Evolutionary conservation across 768 basidiomycete genomes (phyloP).

Genomic region (Termitomyces sp.): DNA sequence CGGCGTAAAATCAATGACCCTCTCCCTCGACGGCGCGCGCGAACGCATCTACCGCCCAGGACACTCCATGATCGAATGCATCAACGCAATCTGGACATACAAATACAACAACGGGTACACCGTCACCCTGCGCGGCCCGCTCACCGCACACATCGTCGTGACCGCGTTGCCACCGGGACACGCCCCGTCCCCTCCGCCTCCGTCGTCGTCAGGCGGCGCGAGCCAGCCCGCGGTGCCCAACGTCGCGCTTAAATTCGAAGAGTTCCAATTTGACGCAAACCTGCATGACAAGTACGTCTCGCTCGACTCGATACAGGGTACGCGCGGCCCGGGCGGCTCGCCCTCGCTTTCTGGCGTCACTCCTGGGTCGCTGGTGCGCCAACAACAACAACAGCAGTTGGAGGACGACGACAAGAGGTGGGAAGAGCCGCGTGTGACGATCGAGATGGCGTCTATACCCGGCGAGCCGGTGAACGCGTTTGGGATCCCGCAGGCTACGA

Average conservation of each 20-base stretch:
- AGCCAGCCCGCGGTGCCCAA: not conserved
- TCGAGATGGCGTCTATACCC: constrained; percentile 64
- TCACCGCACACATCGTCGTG: constrained; percentile 59
- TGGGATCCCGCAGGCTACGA: constrained; percentile 84
- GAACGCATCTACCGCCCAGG: constrained; percentile 49
- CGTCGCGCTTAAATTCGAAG: constrained; percentile 58
- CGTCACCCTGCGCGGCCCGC: constrained; percentile 69
- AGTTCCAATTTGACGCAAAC: constrained; percentile 70
- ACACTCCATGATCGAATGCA: constrained; percentile 63
- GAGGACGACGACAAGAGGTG: constrained; percentile 53
- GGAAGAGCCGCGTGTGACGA: constrained; percentile 61
- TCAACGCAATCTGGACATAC: constrained; percentile 76
- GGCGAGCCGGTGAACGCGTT: constrained; percentile 85
- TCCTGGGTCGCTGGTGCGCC: too few relatives aligned
- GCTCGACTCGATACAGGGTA: constrained; percentile 56
- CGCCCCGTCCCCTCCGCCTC: constrained; percentile 9
- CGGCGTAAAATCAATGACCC: constrained; percentile 77
- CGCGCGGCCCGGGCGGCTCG: constrained; percentile 22
- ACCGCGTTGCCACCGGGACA: constrained; percentile 26
- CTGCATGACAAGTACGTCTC: constrained; percentile 70
- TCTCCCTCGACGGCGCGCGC: constrained; percentile 73
- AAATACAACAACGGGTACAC: constrained; percentile 76
- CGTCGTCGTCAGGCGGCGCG: not conserved
- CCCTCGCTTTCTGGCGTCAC: not conserved
- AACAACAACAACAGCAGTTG: constrained; percentile 16